phyloP scores from a whole-genome alignment of 2,329 filamentous ascomycete genomes.

The Chalaropsis thielavioides region DNA sequence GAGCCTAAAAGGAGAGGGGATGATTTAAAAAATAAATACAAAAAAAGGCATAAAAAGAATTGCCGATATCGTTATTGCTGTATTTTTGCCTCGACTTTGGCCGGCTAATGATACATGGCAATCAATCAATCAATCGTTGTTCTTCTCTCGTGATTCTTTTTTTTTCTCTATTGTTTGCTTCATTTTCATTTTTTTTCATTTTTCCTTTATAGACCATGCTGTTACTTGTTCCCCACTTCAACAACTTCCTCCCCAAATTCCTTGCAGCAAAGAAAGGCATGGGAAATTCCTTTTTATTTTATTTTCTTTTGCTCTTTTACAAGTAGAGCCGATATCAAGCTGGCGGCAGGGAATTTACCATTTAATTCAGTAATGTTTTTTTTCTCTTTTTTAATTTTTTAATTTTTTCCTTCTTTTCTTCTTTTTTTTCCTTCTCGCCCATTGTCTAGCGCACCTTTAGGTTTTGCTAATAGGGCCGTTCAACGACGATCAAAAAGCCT shows the following conservation, averaged over 20 bases:
- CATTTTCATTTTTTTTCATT: no score
- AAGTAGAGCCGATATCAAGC: no score
- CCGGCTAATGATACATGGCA: no score
- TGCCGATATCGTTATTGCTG: neutral
- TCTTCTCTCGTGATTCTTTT: neutral
- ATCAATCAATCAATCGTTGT: no score
- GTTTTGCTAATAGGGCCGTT: conserved; percentile 6
- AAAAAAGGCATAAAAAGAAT: neutral
- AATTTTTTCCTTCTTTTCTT: neutral
- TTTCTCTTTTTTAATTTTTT: neutral
- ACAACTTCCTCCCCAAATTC: neutral
- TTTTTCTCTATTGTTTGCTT: neutral
- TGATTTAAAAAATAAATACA: neutral
- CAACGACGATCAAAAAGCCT: conserved; percentile 1
- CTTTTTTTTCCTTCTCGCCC: neutral
- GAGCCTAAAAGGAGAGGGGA: no score
- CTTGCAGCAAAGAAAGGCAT: no score
- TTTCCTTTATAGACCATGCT: no score
- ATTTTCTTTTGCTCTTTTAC: no score
- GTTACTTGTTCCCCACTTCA: neutral
- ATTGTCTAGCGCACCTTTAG: conserved; percentile 8
- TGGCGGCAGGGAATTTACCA: no score
- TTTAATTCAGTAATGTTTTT: neutral
- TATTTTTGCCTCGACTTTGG: neutral
- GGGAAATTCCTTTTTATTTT: no score